Percentiles rank a stretch among this genome's conserved stretches.
phyloP scores from a whole-genome alignment of 169 alveolate species.

The Eimeria sp. region DNA sequence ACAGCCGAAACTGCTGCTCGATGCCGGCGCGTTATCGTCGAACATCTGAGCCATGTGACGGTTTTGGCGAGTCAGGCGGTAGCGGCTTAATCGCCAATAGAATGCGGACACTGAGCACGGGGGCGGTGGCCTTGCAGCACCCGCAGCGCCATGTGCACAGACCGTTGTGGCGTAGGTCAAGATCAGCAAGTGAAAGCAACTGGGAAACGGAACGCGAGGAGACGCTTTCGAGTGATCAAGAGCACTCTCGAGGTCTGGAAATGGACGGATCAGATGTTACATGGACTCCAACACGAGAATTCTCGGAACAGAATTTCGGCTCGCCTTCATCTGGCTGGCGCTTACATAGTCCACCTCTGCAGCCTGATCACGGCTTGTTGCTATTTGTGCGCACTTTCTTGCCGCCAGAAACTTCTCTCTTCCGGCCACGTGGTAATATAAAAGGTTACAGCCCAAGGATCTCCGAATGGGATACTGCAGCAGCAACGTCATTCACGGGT shows the following conservation, averaged over 20 bases:
- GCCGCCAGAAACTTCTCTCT: conserved; percentile 24
- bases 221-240: conserved; percentile 38
- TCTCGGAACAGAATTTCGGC: conserved; percentile 8
- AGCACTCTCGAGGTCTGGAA: background rate
- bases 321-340: conserved; percentile 19
- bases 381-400: conserved; percentile 48
- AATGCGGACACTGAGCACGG: background rate
- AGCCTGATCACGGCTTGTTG: conserved; percentile 57
- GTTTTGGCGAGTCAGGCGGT: conserved; percentile 6
- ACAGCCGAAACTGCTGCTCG: conserved; percentile 44
- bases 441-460: conserved; percentile 1
- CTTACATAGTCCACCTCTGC: conserved; percentile 12
- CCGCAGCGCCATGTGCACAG: background rate
- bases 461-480: conserved; percentile 46
- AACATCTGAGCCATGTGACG: background rate
- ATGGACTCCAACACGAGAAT: conserved; percentile 48
- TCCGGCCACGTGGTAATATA: background rate
- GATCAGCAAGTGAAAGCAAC: conserved; percentile 7
- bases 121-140: conserved; percentile 37
- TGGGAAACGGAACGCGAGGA: conserved; percentile 30
- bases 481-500: conserved; percentile 16
- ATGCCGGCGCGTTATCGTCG: conserved; percentile 45
- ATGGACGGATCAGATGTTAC: background rate
- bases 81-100: background rate
- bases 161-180: conserved; percentile 3